Conservation (phyloP, 2,329 filamentous ascomycete genomes). For the Fusarium sp. region DNA sequence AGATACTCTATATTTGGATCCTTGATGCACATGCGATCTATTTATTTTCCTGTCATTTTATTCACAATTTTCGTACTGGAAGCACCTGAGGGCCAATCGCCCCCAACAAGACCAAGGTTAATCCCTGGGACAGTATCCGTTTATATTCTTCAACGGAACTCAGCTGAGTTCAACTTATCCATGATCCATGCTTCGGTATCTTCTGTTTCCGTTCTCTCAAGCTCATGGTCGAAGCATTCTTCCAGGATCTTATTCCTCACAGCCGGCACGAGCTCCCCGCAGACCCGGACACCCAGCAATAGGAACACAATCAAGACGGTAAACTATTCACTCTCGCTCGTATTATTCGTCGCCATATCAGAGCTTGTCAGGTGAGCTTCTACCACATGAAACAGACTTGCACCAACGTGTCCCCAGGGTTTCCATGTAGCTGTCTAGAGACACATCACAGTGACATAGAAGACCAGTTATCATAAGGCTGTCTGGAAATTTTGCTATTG, state of each 20-base stretch:
- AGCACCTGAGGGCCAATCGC: background rate
- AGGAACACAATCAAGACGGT: background rate
- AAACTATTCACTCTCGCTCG: background rate
- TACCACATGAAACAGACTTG: conserved; percentile 6
- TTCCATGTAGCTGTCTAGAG: background rate
- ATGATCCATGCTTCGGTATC: background rate
- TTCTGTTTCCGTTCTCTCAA: background rate
- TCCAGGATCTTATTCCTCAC: background rate
- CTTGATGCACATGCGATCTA: background rate
- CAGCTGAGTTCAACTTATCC: background rate
- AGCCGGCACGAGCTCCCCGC: background rate
- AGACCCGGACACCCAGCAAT: background rate
- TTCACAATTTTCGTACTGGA: background rate
- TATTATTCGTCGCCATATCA: background rate
- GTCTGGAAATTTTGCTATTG: background rate
- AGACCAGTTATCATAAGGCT: too few species aligned
- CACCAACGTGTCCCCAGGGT: background rate
- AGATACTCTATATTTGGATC: too few species aligned
- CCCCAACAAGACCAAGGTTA: conserved; percentile 3
- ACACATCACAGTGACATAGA: too few species aligned
- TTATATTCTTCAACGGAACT: background rate
- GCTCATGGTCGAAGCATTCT: background rate
- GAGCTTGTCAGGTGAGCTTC: background rate
- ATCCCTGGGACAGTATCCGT: conserved; percentile 5
- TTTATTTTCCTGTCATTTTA: background rate